phyloP scores from a whole-genome alignment of 768 basidiomycete species.

The Amyloporia xantha region DNA sequence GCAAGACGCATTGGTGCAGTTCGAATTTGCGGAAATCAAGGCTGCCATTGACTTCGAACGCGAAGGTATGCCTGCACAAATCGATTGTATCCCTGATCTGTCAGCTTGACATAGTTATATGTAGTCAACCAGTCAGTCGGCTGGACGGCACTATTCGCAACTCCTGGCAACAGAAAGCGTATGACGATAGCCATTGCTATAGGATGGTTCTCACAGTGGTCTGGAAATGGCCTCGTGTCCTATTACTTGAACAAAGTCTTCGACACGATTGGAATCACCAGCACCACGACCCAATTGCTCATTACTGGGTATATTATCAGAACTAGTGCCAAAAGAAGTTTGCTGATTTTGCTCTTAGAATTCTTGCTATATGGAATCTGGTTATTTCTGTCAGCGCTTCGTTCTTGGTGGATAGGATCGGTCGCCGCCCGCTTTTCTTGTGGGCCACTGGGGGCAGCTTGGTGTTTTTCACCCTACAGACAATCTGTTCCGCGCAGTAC shows the following conservation, averaged over 20 bases:
- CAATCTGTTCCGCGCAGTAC: constrained; percentile 29
- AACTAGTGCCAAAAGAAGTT: not conserved
- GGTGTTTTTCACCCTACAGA: constrained; percentile 34
- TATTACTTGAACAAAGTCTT: constrained; percentile 51
- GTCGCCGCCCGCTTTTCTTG: constrained; percentile 45
- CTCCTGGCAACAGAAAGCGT: constrained; percentile 45
- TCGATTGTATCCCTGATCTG: not conserved
- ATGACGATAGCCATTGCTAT: constrained; percentile 51
- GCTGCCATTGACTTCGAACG: constrained; percentile 41
- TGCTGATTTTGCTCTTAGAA: not conserved
- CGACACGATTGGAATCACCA: constrained; percentile 43
- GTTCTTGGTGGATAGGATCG: constrained; percentile 41
- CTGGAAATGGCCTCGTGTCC: constrained; percentile 15
- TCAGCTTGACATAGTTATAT: not conserved
- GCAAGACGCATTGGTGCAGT: constrained; percentile 49
- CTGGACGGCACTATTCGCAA: constrained; percentile 44
- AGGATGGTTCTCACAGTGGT: constrained; percentile 51
- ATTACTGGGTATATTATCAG: constrained; percentile 11
- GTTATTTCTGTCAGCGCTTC: constrained; percentile 44
- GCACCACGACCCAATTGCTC: constrained; percentile 36
- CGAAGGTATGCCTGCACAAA: constrained; percentile 25
- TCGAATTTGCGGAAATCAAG: constrained; percentile 62
- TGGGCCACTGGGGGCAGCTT: constrained; percentile 35
- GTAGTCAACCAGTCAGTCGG: constrained; percentile 33
- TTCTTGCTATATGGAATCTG: constrained; percentile 42